phyloP scores from a whole-genome alignment of 805 yeast species.

The Candida nonsorbophila region DNA sequence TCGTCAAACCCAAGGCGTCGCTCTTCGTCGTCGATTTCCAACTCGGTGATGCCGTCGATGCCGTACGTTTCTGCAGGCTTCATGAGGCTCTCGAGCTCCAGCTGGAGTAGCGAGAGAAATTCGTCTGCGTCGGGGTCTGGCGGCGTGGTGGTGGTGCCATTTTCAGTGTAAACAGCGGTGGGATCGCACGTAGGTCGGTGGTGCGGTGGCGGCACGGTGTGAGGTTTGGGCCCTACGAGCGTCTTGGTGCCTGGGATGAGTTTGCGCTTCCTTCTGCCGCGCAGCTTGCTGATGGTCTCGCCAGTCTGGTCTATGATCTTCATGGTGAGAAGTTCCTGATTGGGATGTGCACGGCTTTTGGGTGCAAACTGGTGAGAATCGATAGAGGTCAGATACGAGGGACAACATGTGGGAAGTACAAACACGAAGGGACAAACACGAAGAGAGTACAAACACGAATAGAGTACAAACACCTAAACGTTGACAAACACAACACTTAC shows the following conservation, averaged over 20 bases:
- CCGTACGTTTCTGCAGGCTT: slow-evolving; percentile 3
- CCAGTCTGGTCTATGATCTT: slow-evolving; percentile 1
- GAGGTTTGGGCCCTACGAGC: neutral
- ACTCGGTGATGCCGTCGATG: slow-evolving; percentile 1
- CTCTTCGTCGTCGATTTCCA: neutral
- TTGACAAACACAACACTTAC: too few species aligned
- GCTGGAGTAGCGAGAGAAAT: slow-evolving; percentile 2
- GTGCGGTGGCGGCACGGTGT: too few species aligned
- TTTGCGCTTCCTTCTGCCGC: neutral
- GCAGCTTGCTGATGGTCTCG: neutral
- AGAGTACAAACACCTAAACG: too few species aligned
- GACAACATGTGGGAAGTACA: too few species aligned
- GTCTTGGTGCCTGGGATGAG: slow-evolving; percentile 1
- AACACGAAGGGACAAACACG: too few species aligned
- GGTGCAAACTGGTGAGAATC: too few species aligned
- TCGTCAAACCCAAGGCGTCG: slow-evolving; percentile 1
- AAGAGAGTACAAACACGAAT: too few species aligned
- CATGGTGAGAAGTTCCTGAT: too few species aligned
- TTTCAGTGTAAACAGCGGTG: neutral
- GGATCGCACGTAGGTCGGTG: neutral
- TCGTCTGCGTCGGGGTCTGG: neutral
- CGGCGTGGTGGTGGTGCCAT: neutral
- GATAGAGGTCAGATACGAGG: too few species aligned
- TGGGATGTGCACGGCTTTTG: too few species aligned
- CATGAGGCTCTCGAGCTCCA: slow-evolving; percentile 4